Evolutionary conservation across 768 basidiomycete species (phyloP).

Genomic region (Auricularia sp.): DNA sequence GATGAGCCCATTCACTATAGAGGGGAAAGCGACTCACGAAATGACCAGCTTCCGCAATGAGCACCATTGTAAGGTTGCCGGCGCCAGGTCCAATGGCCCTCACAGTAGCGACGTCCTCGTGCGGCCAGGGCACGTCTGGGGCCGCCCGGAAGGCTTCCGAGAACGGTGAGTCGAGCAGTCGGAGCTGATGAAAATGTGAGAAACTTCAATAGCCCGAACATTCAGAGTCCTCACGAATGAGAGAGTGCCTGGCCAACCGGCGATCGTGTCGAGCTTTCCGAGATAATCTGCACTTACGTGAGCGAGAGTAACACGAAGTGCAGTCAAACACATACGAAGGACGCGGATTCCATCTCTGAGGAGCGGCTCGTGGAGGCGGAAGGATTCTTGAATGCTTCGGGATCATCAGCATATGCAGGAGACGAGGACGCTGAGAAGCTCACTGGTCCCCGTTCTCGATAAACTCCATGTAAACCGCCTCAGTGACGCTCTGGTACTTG

Average conservation of each 20-base stretch:
- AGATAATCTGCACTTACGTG: conserved; percentile 17
- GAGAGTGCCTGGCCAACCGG: conserved; percentile 20
- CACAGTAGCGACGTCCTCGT: conserved; percentile 14
- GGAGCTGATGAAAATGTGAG: conserved; percentile 9
- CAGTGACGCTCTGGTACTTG: background rate
- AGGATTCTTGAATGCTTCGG: conserved; percentile 10
- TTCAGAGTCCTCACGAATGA: conserved; percentile 17
- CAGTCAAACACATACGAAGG: conserved; percentile 5
- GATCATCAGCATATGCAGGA: background rate
- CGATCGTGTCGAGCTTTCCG: conserved; percentile 21
- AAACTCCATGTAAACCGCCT: conserved; percentile 2
- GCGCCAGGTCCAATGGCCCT: conserved; percentile 22
- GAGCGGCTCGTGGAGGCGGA: conserved; percentile 18
- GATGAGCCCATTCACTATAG: too few species aligned
- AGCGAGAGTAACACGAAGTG: background rate
- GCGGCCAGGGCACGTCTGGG: conserved; percentile 21
- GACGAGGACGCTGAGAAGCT: background rate
- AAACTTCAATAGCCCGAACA: background rate
- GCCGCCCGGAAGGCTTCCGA: conserved; percentile 18
- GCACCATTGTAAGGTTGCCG: conserved; percentile 23
- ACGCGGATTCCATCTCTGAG: conserved; percentile 19
- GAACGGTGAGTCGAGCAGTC: conserved; percentile 17
- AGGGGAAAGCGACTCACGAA: conserved; percentile 15
- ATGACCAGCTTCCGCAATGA: conserved; percentile 24
- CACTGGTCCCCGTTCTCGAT: conserved; percentile 3